phyloP scores from a whole-genome alignment of 129 eudicot genomes.

The Heracleum sosnowskyi region DNA sequence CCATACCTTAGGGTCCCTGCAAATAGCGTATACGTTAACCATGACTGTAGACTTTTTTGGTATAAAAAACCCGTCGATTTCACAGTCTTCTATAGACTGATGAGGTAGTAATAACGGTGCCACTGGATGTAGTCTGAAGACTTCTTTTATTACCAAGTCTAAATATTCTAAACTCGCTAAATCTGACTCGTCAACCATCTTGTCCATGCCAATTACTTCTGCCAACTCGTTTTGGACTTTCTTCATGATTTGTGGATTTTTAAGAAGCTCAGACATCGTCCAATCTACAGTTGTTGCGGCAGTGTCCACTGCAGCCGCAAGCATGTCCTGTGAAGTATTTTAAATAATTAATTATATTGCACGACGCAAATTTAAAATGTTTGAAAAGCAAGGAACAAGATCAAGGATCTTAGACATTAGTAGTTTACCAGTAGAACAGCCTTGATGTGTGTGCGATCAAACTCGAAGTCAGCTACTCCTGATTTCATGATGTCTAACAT shows the following conservation, averaged over 20 bases:
- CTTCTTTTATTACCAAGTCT: slow-evolving; percentile 38
- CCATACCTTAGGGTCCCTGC: slow-evolving; percentile 36
- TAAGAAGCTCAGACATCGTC: slow-evolving; percentile 32
- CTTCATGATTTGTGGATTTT: slow-evolving; percentile 19
- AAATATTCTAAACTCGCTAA: slow-evolving; percentile 26
- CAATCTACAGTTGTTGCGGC: slow-evolving; percentile 26
- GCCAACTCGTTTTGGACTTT: slow-evolving; percentile 32
- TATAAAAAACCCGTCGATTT: slow-evolving; percentile 21
- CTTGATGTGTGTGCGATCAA: slow-evolving; percentile 40
- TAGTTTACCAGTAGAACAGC: slow-evolving; percentile 30
- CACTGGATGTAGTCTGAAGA: slow-evolving; percentile 37
- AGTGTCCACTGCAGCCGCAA: slow-evolving; percentile 21
- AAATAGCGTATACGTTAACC: slow-evolving; percentile 31
- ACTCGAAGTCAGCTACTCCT: slow-evolving; percentile 24
- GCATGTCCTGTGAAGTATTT: not conserved
- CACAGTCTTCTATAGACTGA: slow-evolving; percentile 22
- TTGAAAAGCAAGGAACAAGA: not conserved
- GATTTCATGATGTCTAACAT: slow-evolving; percentile 35
- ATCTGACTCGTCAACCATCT: slow-evolving; percentile 34
- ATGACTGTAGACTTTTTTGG: slow-evolving; percentile 30
- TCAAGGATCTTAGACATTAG: not conserved
- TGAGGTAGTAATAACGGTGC: slow-evolving; percentile 35
- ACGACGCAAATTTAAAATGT: not conserved
- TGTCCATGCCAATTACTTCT: slow-evolving; percentile 25
- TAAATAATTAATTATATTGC: not conserved